These are phyloP conservation scores for Cajanus cajan DNA, from an alignment of 306 rosid genomes.

Conservation along the genomic window DNA sequence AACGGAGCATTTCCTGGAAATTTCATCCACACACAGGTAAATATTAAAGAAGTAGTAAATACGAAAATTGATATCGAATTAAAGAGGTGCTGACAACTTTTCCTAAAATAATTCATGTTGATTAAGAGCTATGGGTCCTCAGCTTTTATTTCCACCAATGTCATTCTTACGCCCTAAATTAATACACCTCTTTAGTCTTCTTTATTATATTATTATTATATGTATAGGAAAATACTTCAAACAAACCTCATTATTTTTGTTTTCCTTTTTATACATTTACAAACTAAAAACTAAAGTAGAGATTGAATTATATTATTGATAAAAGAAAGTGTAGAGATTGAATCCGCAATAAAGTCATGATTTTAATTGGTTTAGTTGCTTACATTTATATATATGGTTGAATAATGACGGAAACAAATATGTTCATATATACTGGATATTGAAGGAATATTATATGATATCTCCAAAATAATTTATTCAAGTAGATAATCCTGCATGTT, in stretches of 20 bases:
- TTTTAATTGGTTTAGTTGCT: no score
- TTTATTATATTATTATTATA: background rate
- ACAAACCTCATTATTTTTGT: background rate
- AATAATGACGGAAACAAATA: no score
- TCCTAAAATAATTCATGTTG: slow-evolving; percentile 9
- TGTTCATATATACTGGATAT: no score
- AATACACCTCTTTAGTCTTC: background rate
- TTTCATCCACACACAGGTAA: background rate
- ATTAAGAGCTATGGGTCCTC: background rate
- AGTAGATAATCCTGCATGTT: no score
- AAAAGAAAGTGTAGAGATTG: no score
- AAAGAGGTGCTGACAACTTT: background rate
- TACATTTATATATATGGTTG: no score
- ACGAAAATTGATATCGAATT: background rate
- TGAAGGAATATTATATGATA: no score
- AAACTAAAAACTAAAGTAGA: background rate
- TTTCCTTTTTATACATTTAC: background rate
- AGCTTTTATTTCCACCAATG: background rate
- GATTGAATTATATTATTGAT: no score
- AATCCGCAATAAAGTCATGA: no score
- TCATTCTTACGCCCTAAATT: background rate
- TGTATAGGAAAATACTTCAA: background rate
- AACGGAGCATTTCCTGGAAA: background rate
- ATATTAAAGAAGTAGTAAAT: background rate
- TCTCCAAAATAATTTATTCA: no score